These are phyloP conservation scores for Drosera spatulata DNA, from an alignment of 179 eudicot species.

Conservation along the genomic window DNA sequence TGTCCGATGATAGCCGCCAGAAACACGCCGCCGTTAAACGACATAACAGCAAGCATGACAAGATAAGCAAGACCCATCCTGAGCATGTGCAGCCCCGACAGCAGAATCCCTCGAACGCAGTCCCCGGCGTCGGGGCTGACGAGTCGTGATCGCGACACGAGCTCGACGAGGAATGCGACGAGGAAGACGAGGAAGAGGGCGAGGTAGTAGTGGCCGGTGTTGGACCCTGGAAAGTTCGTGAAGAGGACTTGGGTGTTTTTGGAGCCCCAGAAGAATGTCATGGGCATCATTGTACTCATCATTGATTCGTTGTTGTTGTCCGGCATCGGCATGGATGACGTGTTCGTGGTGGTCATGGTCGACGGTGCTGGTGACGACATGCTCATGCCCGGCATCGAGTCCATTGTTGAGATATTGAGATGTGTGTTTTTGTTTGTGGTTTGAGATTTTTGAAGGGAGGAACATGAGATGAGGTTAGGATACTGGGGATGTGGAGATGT, in stretches of 20 bases:
- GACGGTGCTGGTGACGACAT: too few relatives aligned
- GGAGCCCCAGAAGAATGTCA: slow-evolving; percentile 29
- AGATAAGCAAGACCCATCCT: slow-evolving; percentile 21
- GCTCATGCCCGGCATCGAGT: too few relatives aligned
- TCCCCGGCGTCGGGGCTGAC: slow-evolving; percentile 24
- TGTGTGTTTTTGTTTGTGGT: too few relatives aligned
- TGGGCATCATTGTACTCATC: slow-evolving; percentile 12
- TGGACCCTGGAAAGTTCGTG: slow-evolving; percentile 35
- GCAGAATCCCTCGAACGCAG: slow-evolving; percentile 16
- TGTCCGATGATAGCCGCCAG: slow-evolving; percentile 34
- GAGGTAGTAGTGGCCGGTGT: slow-evolving; percentile 24
- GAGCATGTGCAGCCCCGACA: slow-evolving; percentile 21
- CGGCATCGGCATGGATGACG: too few relatives aligned
- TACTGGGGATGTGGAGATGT: too few relatives aligned
- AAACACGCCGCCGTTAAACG: slow-evolving; percentile 32
- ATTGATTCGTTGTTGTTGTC: too few relatives aligned
- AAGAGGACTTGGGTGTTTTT: slow-evolving; percentile 29
- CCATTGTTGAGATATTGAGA: too few relatives aligned
- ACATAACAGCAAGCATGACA: slow-evolving; percentile 8
- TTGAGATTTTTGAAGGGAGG: too few relatives aligned
- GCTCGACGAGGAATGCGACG: slow-evolving; percentile 25
- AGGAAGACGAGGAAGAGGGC: slow-evolving; percentile 24
- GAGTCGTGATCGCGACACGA: slow-evolving; percentile 13
- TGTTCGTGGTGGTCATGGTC: too few relatives aligned
- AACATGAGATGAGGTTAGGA: too few relatives aligned